Base-by-base conservation (phyloP, 495 filamentous ascomycete species). In the Aspergillus egyptiacus region DNA sequence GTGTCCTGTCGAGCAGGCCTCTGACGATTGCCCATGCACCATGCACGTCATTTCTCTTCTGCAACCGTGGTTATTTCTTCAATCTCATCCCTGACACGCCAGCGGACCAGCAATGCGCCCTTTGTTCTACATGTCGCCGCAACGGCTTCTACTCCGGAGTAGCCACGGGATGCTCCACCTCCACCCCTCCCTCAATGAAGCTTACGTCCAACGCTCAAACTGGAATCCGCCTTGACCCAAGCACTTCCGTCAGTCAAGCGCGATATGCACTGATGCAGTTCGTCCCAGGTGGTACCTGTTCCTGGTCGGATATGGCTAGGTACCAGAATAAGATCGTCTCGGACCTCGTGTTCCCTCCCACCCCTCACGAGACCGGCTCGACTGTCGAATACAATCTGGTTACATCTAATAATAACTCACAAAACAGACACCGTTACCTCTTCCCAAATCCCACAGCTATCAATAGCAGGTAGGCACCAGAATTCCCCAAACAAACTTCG, bases 371-470 rank as follows among this genome's bases (percentile, higher is more conserved):
- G n/a, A n/a, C n/a, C 24, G 2, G 14, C 24, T 2, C 14, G 14
- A 17, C 22, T 1, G 13, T 10, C 18, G 20, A 18, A 19, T 27
- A 18, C 46, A 31, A 42, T 43, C 39, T 50, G 31, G 48, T 36
- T 39, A 20, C 30, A 43, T 43, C 38, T 50, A 50, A 42, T 36
- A 50, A 50, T 50, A 50, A 23, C 30, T 18, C 24, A 4, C 5
- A 20, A 22, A 24, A n/a, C 33, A 2, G 18, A 14, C n/a, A 2
- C n/a, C 28, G 3, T 31, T 31, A 10, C 9, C 23, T 15, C 8
- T 18, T 18, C 31, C 24, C n/a, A 17, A n/a, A 1, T 18, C 24
- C 6, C 23, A 3, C 15, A 2, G 19, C 9, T 13, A n/a, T 34
- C 23, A 23, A 40, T 15, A n/a, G 2, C 20, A 33, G 30, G 27